Conservation (phyloP, 176 grass and related monocot genomes). For the Hordeum marinum region DNA sequence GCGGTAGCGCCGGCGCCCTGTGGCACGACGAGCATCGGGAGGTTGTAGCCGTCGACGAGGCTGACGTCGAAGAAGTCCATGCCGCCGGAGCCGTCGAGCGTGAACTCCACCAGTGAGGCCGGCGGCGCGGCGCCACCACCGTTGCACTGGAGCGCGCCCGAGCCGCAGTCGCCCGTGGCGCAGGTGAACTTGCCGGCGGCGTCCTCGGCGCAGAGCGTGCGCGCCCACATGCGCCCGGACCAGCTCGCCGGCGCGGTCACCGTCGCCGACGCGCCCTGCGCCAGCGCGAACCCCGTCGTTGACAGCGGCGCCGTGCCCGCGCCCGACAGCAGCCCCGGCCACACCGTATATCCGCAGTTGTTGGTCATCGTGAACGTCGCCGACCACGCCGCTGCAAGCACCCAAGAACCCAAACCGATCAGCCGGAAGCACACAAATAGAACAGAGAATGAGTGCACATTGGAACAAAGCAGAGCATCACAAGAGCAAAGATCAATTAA, state of each 20-base stretch:
- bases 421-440: background rate
- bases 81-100: slow-evolving; percentile 66
- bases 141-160: slow-evolving; percentile 52
- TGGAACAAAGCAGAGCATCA: background rate
- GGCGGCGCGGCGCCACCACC: slow-evolving; percentile 61
- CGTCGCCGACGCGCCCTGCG: slow-evolving; percentile 46
- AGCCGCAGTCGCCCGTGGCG: slow-evolving; percentile 79
- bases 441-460: background rate
- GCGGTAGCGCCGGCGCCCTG: slow-evolving; percentile 17
- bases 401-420: background rate
- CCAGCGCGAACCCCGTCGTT: slow-evolving; percentile 69
- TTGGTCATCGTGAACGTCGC: slow-evolving; percentile 83
- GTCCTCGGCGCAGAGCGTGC: slow-evolving; percentile 74
- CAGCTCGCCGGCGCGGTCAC: slow-evolving; percentile 52
- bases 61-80: slow-evolving; percentile 98
- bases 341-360: slow-evolving; percentile 80
- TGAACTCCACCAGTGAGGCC: slow-evolving; percentile 83
- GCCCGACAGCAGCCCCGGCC: slow-evolving; percentile 80
- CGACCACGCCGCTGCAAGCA: slow-evolving; percentile 41
- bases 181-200: slow-evolving; percentile 60
- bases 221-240: slow-evolving; percentile 95
- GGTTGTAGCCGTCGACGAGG: slow-evolving; percentile 84
- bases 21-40: slow-evolving; percentile 73
- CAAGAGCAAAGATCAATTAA: background rate
- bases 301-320: slow-evolving; percentile 59